A percentile compares a stretch with the other conserved stretches of the same genome.
These are phyloP conservation scores for Eutypella sp. DNA, from an alignment of 2,329 filamentous ascomycete species.

Conservation along the genomic window DNA sequence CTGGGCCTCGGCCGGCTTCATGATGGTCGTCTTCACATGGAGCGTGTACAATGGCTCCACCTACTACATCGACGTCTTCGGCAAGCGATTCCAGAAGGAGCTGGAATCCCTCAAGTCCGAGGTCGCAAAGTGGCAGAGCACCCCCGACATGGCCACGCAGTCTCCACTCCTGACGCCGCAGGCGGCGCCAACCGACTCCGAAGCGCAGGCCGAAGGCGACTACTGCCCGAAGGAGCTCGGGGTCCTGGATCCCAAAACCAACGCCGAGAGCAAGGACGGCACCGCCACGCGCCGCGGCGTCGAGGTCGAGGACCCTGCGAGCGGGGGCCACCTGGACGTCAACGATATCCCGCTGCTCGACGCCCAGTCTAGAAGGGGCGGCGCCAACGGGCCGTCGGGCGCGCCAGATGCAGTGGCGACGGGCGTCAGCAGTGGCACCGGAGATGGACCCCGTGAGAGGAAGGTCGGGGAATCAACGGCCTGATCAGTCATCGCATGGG, in stretches of 20 bases:
- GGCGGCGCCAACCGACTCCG: no score
- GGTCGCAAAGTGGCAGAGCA: constrained; percentile 79
- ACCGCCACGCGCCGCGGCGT: constrained; percentile 10
- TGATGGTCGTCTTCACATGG: constrained; percentile 83
- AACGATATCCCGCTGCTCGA: constrained; percentile 56
- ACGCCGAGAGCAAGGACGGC: not conserved
- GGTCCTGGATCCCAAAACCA: constrained; percentile 11
- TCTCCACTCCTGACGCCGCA: constrained; percentile 36
- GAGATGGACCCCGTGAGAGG: no score
- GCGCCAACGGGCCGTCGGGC: no score
- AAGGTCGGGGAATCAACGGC: no score
- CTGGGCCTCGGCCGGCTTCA: constrained; percentile 71
- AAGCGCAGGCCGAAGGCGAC: constrained; percentile 14
- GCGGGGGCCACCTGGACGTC: constrained; percentile 28
- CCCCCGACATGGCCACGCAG: constrained; percentile 41
- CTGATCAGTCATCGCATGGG: no score
- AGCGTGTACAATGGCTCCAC: constrained; percentile 96
- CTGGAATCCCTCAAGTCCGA: constrained; percentile 84
- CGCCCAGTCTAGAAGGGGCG: no score
- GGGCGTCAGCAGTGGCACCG: no score
- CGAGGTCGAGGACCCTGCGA: constrained; percentile 22
- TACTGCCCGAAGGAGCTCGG: constrained; percentile 13
- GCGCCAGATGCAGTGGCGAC: no score
- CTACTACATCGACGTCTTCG: constrained; percentile 97
- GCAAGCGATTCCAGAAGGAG: constrained; percentile 94